Evolutionary conservation across 495 filamentous ascomycete species (phyloP).

Genomic region (Delitschia confertaspora): DNA sequence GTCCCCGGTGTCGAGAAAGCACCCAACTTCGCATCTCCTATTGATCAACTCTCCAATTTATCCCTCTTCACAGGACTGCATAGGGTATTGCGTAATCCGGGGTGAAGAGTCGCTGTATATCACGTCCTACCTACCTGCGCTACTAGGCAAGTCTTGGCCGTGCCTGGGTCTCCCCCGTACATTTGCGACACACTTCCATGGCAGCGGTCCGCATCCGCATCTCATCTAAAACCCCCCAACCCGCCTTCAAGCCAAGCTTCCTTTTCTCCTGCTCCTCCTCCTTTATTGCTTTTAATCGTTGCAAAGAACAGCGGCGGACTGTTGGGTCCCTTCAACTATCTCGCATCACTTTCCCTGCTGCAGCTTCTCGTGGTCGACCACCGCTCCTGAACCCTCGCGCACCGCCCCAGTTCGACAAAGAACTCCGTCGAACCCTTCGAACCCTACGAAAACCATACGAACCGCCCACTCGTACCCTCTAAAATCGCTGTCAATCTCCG

Average conservation of each 20-base stretch:
- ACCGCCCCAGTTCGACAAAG: constrained; percentile 10
- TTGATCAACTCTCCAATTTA: too few relatives aligned
- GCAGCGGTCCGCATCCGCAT: constrained; percentile 14
- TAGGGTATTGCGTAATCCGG: constrained; percentile 11
- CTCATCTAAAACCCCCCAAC: constrained; percentile 5
- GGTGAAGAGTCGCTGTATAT: not conserved
- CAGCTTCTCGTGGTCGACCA: not conserved
- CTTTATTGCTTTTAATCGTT: not conserved
- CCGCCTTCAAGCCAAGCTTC: constrained; percentile 10
- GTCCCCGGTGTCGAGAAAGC: too few relatives aligned
- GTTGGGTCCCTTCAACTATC: not conserved
- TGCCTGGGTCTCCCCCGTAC: constrained; percentile 5
- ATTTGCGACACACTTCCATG: constrained; percentile 18
- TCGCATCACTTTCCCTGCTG: constrained; percentile 3
- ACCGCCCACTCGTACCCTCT: constrained; percentile 1
- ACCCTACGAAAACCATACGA: too few relatives aligned
- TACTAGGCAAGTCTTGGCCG: too few relatives aligned
- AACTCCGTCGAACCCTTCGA: constrained; percentile 1
- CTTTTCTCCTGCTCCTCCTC: not conserved
- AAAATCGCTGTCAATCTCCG: too few relatives aligned
- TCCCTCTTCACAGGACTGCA: constrained; percentile 4
- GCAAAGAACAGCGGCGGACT: not conserved
- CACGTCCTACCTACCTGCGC: not conserved
- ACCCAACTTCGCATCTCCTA: not conserved
- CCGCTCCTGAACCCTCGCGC: constrained; percentile 1